These are phyloP conservation scores for Austroboletus niveus DNA, from an alignment of 1,284 basidiomycete genomes.

Conservation along the genomic window DNA sequence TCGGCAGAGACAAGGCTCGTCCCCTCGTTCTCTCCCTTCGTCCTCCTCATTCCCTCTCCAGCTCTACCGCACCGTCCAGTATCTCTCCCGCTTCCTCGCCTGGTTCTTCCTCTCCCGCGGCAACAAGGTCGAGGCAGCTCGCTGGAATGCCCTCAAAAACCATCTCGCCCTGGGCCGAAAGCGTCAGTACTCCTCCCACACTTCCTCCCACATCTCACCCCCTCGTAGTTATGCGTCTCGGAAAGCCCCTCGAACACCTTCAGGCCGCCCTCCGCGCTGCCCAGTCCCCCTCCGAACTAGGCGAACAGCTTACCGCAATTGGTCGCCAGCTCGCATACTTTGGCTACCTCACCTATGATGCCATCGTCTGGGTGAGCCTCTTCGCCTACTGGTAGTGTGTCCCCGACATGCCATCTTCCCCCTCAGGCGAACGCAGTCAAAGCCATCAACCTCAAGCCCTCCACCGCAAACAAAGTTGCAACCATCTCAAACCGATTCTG, in stretches of 20 bases:
- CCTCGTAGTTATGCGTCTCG: conserved; percentile 80
- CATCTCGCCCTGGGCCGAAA: conserved; percentile 80
- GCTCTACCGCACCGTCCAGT: conserved; percentile 91
- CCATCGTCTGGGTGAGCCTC: conserved; percentile 77
- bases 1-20: conserved; percentile 85
- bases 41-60: conserved; percentile 31
- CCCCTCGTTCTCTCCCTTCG: not conserved
- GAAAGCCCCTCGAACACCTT: conserved; percentile 93
- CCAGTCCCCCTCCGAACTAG: conserved; percentile 52
- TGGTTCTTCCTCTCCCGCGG: conserved; percentile 75
- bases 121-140: conserved; percentile 60
- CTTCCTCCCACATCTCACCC: not conserved
- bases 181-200: conserved; percentile 46
- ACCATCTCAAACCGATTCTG: conserved; percentile 86
- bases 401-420: conserved; percentile 1
- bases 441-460: conserved; percentile 64
- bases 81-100: conserved; percentile 86
- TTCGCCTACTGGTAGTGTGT: not conserved
- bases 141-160: conserved; percentile 78
- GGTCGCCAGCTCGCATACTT: conserved; percentile 89
- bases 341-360: conserved; percentile 84
- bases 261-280: conserved; percentile 88
- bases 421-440: conserved; percentile 65
- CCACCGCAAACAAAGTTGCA: conserved; percentile 64
- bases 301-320: conserved; percentile 82